Base-by-base conservation (phyloP, 2,329 filamentous ascomycete genomes). In the Colletotrichum kahawae region DNA sequence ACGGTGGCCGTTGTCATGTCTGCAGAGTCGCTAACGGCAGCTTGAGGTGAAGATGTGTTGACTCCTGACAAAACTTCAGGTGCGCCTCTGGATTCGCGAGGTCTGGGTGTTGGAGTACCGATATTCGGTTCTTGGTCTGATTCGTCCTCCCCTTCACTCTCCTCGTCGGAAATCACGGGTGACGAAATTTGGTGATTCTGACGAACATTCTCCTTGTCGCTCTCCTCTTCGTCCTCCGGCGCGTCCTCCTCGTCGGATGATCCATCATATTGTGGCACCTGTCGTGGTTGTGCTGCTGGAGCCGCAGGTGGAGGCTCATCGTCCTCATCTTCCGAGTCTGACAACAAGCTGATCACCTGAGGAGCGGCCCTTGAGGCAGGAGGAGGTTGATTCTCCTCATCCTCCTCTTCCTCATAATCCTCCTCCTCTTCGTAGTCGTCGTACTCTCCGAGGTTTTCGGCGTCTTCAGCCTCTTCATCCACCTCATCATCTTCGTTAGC, bases 271-370 rank as follows among this genome's bases (percentile, higher is more conserved):
- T 77, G 76, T 8, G 68, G 75, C 5, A 70, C 14, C 8, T 29
- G 64, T 5, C 51, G 54, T 14, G 38, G 14, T 12, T 48, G 54
- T 33, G 29, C 36, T 24, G 48, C 33, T 14, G 75, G 48, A 21
- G 48, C 31, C 29, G 71, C 65, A 7, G 48, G 43, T 16, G 68
- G 71, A 9, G 56, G 31, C 9, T 68, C 62, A 16, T 71, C 68
- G 7, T 76, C 74, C 13, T 77, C 76, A 29, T 77, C 75, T 18
- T 77, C 76, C 2, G 76, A 77, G 18, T 77, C 76, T 56, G 76
- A 77, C 12, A 77, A 59, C 62, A 77, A 72, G 38, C 66, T 69
- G 36, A 77, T 77, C 18, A 77, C 69, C 38, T 77, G 64, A 10
- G 75, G 71, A 4, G 70, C 60, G 7, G 67, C 74, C 29, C n/a